Evolutionary conservation across 2,329 filamentous ascomycete species (phyloP).

Genomic region (Dothideomycetes sp.): DNA sequence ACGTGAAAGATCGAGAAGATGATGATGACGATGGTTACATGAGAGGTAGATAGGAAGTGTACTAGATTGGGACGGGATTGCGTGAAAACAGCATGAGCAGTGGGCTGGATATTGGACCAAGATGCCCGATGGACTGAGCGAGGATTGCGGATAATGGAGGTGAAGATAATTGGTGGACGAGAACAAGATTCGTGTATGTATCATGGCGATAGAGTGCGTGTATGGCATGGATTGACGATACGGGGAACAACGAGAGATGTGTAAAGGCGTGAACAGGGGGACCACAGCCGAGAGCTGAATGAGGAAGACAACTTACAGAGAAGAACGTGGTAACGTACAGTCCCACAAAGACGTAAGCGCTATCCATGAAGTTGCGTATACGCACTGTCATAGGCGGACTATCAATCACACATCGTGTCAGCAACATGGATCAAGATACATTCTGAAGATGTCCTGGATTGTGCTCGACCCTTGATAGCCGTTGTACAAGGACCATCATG

Average conservation of each 20-base stretch:
- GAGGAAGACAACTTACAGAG: conserved; percentile 28
- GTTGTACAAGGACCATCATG: too few species aligned
- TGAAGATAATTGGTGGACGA: too few species aligned
- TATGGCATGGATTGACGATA: background rate
- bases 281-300: background rate
- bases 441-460: too few species aligned
- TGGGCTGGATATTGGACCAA: too few species aligned
- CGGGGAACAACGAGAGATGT: background rate
- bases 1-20: background rate
- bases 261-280: background rate
- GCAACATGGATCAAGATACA: too few species aligned
- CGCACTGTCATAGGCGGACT: conserved; percentile 39
- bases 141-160: too few species aligned
- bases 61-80: background rate
- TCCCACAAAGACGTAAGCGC: conserved; percentile 39
- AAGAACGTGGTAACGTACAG: conserved; percentile 42
- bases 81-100: background rate
- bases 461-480: too few species aligned
- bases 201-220: too few species aligned
- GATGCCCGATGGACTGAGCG: too few species aligned
- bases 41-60: background rate
- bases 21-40: too few species aligned
- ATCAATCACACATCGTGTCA: too few species aligned
- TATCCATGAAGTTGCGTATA: conserved; percentile 32
- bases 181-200: too few species aligned